Conservation (phyloP, 768 basidiomycete genomes). For the Russula vinacea region DNA sequence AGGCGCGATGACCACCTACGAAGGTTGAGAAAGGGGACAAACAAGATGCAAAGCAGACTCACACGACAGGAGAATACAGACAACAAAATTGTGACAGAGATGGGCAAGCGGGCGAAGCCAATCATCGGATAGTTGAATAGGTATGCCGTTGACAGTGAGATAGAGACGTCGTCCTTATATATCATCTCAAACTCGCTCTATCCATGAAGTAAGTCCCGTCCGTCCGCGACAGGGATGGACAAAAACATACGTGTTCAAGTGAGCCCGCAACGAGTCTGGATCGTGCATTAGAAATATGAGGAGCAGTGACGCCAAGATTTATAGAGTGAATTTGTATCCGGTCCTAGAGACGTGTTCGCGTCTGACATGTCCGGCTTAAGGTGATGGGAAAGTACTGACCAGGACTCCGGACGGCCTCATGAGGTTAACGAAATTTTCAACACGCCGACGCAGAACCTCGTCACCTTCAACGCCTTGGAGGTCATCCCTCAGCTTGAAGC, state of each 20-base stretch:
- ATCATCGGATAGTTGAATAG: constrained; percentile 81
- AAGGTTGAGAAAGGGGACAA: constrained; percentile 15
- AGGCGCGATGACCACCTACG: constrained; percentile 60
- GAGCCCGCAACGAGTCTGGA: constrained; percentile 40
- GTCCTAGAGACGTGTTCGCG: constrained; percentile 50
- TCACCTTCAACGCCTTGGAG: constrained; percentile 70
- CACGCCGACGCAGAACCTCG: constrained; percentile 72
- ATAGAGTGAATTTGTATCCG: constrained; percentile 83
- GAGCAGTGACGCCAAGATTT: constrained; percentile 78
- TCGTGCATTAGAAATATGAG: constrained; percentile 68
- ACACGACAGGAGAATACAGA: constrained; percentile 70
- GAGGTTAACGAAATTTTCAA: constrained; percentile 80
- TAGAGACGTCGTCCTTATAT: constrained; percentile 79
- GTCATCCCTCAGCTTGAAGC: constrained; percentile 71
- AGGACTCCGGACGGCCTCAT: constrained; percentile 67
- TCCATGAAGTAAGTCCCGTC: constrained; percentile 36
- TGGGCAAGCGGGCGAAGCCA: constrained; percentile 78
- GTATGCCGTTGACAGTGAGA: constrained; percentile 80
- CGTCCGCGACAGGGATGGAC: neutral
- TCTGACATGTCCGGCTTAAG: constrained; percentile 4
- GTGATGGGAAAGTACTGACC: constrained; percentile 41
- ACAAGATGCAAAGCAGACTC: constrained; percentile 33
- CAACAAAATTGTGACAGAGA: constrained; percentile 75
- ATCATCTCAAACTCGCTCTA: constrained; percentile 78
- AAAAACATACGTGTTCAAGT: constrained; percentile 25